These are phyloP conservation scores for Lepidopterella palustris DNA, from an alignment of 495 filamentous ascomycete genomes.

Conservation along the genomic window DNA sequence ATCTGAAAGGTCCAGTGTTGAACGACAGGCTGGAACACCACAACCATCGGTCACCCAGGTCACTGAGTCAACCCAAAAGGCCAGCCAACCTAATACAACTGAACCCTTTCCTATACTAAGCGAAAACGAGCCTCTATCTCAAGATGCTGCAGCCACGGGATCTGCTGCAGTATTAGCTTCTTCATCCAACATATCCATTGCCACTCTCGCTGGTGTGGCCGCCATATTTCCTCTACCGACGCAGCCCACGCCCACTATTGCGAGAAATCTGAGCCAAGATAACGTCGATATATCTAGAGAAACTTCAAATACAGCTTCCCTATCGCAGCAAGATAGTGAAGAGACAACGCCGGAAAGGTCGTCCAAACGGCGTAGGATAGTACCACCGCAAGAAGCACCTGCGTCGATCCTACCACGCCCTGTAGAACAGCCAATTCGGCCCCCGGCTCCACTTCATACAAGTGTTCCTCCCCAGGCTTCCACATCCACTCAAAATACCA, in stretches of 20 bases:
- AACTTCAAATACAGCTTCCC: neutral
- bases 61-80: neutral
- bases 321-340: neutral
- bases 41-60: neutral
- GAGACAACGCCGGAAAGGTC: constrained; percentile 3
- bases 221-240: neutral
- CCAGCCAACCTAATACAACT: neutral
- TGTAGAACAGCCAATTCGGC: too few species aligned
- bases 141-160: neutral
- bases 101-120: neutral
- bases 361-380: constrained; percentile 15
- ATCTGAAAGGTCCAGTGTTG: neutral
- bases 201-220: neutral
- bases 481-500: neutral
- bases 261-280: neutral
- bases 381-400: neutral
- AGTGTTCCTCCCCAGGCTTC: neutral
- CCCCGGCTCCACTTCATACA: neutral
- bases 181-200: neutral
- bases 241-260: neutral
- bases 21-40: neutral
- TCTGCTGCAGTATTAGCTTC: neutral
- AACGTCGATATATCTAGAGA: neutral
- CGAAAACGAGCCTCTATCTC: neutral
- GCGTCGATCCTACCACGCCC: too few species aligned